Evolutionary conservation across 2,329 filamentous ascomycete genomes (phyloP), one percentile per base, ranked within the genome.

Genomic region (Calonectria pseudoreteaudii): DNA sequence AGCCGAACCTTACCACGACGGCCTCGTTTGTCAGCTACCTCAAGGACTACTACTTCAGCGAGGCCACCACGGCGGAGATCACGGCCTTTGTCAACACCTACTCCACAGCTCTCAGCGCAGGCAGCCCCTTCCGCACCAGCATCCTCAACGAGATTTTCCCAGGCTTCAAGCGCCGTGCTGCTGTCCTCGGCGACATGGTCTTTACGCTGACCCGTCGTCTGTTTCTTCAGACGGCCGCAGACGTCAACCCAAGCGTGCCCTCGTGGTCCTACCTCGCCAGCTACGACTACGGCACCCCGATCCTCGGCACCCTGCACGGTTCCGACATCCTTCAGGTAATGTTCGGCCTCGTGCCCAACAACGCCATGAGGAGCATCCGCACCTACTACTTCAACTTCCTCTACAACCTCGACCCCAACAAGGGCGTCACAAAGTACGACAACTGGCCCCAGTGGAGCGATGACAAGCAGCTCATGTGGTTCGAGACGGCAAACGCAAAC

Each of bases 271-370:
- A 95, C 84, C 88, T 97, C 1, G 85, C 92, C 0, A 93, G 91
- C 0, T 96, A 96, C 84, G 84, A 93, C 85, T 91, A 93, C 81
- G 92, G 92, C 13, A 93, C 91, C 0, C 93, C 94, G 0, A 84
- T 96, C 62, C 83, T 96, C 0, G 94, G 95, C 23, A 96, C 94
- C 0, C 94, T 95, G 84, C 95, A 97, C 82, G 93, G 84, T 18
- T 91, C 89, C 1, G 94, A 96, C 77, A 78, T 96, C 1, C 77
- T 94, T 4, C 91, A 94, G 81, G 89, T 94, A 0, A 95, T 95
- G 75, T 92, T 90, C 72, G 93, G 93, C 0, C 83, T 93, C 16
- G 80, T 90, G 64, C 89, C 91, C 16, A 91, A 94, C 81, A 90
- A 92, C 71, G 92, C 92, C 2, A 89, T 89, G 34, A 82, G 80